A percentile compares a stretch with the other conserved stretches of the same genome.
phyloP scores from a whole-genome alignment of 176 grass and related monocot species.

The Rhynchospora breviuscula region DNA sequence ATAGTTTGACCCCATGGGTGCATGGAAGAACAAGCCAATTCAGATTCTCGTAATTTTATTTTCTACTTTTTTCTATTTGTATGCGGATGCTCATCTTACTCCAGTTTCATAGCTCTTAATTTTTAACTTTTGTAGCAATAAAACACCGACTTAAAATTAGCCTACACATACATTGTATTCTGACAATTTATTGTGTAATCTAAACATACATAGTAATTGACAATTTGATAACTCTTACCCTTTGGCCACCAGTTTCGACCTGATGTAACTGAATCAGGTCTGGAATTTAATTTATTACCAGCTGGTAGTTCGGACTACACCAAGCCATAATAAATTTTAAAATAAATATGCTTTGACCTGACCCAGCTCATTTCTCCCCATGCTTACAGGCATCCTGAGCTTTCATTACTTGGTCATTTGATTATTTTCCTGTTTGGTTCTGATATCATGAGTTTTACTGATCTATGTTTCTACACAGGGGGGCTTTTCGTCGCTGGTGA shows the following conservation, averaged over 20 bases:
- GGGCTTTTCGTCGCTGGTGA: constrained; percentile 75
- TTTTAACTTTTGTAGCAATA: neutral
- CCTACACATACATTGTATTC: no score
- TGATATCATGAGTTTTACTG: neutral
- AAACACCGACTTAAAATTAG: neutral
- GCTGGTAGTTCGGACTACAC: neutral
- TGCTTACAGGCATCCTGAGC: neutral
- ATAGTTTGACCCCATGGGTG: neutral
- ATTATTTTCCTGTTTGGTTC: neutral
- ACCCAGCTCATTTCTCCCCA: neutral
- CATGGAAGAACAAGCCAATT: neutral
- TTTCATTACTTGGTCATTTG: neutral
- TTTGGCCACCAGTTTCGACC: no score
- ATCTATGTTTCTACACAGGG: constrained; percentile 47
- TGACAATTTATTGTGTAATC: neutral
- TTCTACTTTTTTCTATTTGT: neutral
- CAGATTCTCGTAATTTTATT: neutral
- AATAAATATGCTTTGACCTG: neutral
- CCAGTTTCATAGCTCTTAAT: neutral
- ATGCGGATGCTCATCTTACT: neutral
- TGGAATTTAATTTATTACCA: neutral
- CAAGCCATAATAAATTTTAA: neutral
- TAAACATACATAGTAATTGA: neutral
- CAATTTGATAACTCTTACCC: neutral
- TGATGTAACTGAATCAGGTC: neutral